These are phyloP conservation scores for Chrysanthemum seticuspe DNA, from an alignment of 129 eudicot genomes.

Conservation along the genomic window DNA sequence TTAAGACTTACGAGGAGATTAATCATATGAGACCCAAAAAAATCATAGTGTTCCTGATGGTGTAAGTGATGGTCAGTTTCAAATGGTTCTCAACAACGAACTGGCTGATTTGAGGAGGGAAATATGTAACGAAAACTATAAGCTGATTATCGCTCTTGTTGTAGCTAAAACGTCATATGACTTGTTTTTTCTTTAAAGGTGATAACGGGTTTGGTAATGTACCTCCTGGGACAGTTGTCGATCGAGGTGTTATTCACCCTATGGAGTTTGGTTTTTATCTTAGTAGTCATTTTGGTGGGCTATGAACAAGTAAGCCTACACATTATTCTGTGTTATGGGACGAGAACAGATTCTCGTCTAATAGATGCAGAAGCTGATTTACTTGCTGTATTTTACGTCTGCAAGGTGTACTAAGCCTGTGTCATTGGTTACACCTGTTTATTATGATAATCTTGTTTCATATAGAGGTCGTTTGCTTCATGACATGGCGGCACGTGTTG, in stretches of 20 bases:
- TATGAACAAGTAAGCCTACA: constrained; percentile 74
- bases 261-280: constrained; percentile 59
- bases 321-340: constrained; percentile 68
- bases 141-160: not conserved
- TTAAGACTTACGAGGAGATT: not conserved
- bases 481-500: constrained; percentile 24
- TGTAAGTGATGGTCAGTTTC: not conserved
- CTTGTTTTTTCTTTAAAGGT: constrained; percentile 39
- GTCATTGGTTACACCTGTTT: constrained; percentile 20
- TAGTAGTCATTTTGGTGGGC: constrained; percentile 55
- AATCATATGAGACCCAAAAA: not conserved
- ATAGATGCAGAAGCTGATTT: constrained; percentile 56
- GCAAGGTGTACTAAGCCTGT: constrained; percentile 70
- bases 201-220: constrained; percentile 34
- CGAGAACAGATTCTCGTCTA: constrained; percentile 48
- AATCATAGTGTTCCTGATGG: not conserved
- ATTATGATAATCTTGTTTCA: constrained; percentile 69
- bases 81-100: not conserved
- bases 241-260: constrained; percentile 47
- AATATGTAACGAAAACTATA: not conserved
- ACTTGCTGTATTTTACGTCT: constrained; percentile 60
- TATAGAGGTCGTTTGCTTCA: constrained; percentile 60
- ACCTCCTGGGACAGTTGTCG: constrained; percentile 77
- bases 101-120: not conserved
- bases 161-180: not conserved